Base-by-base conservation (phyloP, 2,329 filamentous ascomycete genomes). In the Cytospora piceae region DNA sequence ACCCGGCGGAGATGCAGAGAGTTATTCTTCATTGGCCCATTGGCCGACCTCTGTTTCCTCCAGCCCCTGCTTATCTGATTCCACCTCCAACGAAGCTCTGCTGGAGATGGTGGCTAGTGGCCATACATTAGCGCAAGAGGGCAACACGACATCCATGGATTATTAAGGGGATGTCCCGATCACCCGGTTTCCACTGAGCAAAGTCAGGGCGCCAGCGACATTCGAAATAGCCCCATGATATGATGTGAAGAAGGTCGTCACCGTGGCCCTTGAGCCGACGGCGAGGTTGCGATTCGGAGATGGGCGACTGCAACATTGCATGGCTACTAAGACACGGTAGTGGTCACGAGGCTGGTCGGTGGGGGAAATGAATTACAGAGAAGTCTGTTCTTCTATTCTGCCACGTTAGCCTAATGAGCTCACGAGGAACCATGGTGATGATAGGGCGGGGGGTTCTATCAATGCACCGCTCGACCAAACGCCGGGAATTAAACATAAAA, bases 31-130 rank as follows among this genome's bases (percentile, higher is more conserved):
- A 24, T 49, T 49, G n/a, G 46, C 46, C 22, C 4, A 49, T 49
- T 24, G 20, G 46, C 46, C 46, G n/a, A 51, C 54, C 39, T 57
- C 39, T 54, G 37, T 63, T 63, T 63, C 53, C 49, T 63, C 60
- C 60, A 63, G 60, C 60, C 60, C 60, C 60, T 54, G 60, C 46
- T 46, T 56, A 63, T 57, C 39, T 42, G 49, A 63, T 53, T 27
- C 53, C 20, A 63, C 60, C 52, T 32, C 53, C 60, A 57, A 51
- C 53, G 60, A 54, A 51, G 60, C 60, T 57, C 11, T 24, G n/a
- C n/a, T 49, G 46, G 46, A 24, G 46, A 49, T 49, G 46, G 15
- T 24, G 22, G 46, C 46, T 49, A 49, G 46, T 49, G 46, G 46
- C 11, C 46, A 49, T 24, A 22, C 46, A 49, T 49, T 49, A 49